Percentiles rank a stretch among this genome's conserved stretches.
Conservation (phyloP, 805 yeast species). For the Henningerozyma blattae region DNA sequence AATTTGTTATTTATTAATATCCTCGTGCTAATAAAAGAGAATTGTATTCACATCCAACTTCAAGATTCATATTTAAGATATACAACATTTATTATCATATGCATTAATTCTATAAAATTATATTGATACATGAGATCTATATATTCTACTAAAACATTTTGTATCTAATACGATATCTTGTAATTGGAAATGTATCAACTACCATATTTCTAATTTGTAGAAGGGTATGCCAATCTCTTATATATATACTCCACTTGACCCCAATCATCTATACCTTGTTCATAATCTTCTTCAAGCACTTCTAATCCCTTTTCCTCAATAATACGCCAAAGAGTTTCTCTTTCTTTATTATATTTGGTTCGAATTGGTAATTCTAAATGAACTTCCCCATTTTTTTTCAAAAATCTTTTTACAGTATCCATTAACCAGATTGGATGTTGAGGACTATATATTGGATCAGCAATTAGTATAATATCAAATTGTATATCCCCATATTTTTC, state of each 20-base stretch:
- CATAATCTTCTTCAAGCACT: constrained; percentile 29
- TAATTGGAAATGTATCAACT: too few species aligned
- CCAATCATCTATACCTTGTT: constrained; percentile 75
- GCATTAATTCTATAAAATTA: too few species aligned
- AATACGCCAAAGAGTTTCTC: constrained; percentile 48
- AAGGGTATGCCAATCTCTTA: constrained; percentile 22
- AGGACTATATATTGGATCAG: constrained; percentile 84
- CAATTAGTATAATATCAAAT: constrained; percentile 53
- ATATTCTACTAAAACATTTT: too few species aligned
- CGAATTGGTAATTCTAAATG: constrained; percentile 71
- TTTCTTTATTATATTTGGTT: constrained; percentile 48
- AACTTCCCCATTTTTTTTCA: constrained; percentile 26
- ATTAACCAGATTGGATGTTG: constrained; percentile 69
- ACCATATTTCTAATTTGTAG: too few species aligned
- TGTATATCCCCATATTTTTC: constrained; percentile 19
- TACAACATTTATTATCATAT: too few species aligned
- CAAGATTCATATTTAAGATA: too few species aligned
- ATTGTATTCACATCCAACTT: too few species aligned
- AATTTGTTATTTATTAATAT: too few species aligned
- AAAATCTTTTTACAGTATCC: constrained; percentile 41
- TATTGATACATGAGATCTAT: too few species aligned
- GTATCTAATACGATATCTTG: too few species aligned
- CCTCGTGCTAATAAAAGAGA: too few species aligned
- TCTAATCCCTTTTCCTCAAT: constrained; percentile 26
- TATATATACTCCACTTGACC: constrained; percentile 53